phyloP scores from a whole-genome alignment of 208 protist genomes.

The Acanthamoeba rhysodes region DNA sequence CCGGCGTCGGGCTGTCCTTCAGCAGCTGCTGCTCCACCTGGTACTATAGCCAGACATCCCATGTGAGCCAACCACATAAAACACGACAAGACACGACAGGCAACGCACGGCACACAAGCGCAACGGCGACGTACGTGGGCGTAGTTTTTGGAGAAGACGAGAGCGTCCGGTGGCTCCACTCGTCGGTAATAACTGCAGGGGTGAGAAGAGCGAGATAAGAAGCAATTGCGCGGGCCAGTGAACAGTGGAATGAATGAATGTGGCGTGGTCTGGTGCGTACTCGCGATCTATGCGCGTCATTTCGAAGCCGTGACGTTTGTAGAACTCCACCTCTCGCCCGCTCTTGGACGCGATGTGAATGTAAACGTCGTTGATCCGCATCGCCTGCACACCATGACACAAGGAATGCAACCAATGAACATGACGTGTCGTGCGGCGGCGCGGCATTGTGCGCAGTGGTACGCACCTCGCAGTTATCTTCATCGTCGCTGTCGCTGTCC shows the following conservation, averaged over 20 bases:
- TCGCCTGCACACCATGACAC: neutral
- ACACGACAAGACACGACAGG: no score
- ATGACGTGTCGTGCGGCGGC: no score
- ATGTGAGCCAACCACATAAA: no score
- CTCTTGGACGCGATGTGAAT: conserved; percentile 19
- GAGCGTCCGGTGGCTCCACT: neutral
- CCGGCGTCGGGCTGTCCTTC: neutral
- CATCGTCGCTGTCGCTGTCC: neutral
- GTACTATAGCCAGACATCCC: neutral
- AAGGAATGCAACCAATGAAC: no score
- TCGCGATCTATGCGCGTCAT: neutral
- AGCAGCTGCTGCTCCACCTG: conserved; percentile 10
- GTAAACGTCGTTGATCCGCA: conserved; percentile 15
- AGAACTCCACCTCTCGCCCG: conserved; percentile 4
- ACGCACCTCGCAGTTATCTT: neutral
- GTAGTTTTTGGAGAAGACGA: conserved; percentile 8
- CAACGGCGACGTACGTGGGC: neutral
- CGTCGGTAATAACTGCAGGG: neutral
- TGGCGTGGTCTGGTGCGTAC: neutral
- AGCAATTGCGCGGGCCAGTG: no score
- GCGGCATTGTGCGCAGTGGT: neutral
- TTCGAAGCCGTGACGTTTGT: neutral
- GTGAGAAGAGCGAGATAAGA: neutral
- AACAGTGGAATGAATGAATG: no score
- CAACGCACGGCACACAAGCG: neutral